Evolutionary conservation across 768 basidiomycete genomes (phyloP), one percentile per base, ranked within the genome.

Genomic region (Russula compacta): DNA sequence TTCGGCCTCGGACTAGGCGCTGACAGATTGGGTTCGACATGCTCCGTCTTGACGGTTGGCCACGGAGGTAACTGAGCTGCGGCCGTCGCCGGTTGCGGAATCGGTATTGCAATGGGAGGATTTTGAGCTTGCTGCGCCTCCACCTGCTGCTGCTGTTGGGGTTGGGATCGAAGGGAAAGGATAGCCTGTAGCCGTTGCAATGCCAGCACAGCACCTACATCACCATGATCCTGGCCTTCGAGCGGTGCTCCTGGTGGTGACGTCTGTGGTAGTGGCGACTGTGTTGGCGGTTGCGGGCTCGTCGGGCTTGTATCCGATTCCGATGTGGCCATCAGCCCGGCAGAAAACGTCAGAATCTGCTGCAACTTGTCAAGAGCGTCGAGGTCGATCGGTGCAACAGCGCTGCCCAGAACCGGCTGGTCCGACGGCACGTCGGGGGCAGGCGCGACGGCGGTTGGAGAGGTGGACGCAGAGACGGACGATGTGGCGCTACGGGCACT

Each of bases 281-380:
- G 48, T 2, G 38, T 43, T 32, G 35, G 48, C 29, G 44, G 56
- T 32, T 52, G 38, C 19, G n/a, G 43, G 19, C 36, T 49, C 3
- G 38, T 19, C 19, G 29, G 43, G 19, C 36, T 49, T 8, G 38
- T 19, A 19, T 19, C 36, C 15, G 56, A n/a, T 24, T 19, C 36
- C 19, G 52, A n/a, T 24, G 36, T 38, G 1, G 56, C 50, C 33
- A 33, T 57, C 1, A 61, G 42, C 14, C 60, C 60, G 0, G 60
- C 56, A 2, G 60, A 57, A 32, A 47, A 19, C 6, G 60, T 33
- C 35, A 61, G 19, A 19, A 61, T 14, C 24, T 57, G 54, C 44
- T 61, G 60, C 36, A 61, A 39, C 42, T 56, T 61, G 0, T 61
- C 60, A 36, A 61, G 56, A 19, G 54, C 38, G 3, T 61, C 60